Base-by-base conservation (phyloP, 2,329 filamentous ascomycete species). In the Lomentospora prolificans region DNA sequence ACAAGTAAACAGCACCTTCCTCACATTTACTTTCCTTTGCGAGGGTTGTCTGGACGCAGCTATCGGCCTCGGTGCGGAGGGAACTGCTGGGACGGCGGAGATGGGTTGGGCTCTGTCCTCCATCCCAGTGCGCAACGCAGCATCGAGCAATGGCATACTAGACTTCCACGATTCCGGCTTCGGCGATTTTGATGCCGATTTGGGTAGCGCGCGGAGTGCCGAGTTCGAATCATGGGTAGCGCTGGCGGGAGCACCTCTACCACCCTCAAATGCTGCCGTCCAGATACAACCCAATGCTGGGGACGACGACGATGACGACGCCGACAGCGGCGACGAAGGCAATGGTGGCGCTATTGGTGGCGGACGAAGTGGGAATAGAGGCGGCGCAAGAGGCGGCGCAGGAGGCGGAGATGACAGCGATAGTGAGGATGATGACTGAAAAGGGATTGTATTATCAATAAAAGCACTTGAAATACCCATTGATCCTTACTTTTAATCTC, bases 11-110 rank as follows among this genome's bases (percentile, higher is more conserved):
- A 63, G 59, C 50, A 72, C 71, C 0, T 69, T 70, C 57, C 69
- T 75, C 53, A 69, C 70, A 0, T 75, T 73, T 61, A 76, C 74
- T 1, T 76, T 76, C 61, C 64, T 77, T 4, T 77, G 73, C 64
- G 65, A 70, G 48, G 64, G 64, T 9, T 71, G 69, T 51, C 61
- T 72, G 7, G 63, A 64, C 50, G 57, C 63, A 0, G 54, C 59
- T 3, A 55, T 68, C 1, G 68, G 67, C 0, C 63, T 69, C 4
- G 62, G 60, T 0, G 61, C 66, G 0, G 63, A 60, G 4, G 61
- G 57, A 3, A 60, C 64, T 2, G 59, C 55, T 0, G 61, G 60
- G 2, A 59, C 62, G 8, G 63, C 64, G 4, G 66, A 64, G 48
- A 70, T 72, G 67, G 69, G 67, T 22, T 71, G 69, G 68, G 69